Base-by-base conservation (phyloP, 805 yeast species). In the Candida oleophila region DNA sequence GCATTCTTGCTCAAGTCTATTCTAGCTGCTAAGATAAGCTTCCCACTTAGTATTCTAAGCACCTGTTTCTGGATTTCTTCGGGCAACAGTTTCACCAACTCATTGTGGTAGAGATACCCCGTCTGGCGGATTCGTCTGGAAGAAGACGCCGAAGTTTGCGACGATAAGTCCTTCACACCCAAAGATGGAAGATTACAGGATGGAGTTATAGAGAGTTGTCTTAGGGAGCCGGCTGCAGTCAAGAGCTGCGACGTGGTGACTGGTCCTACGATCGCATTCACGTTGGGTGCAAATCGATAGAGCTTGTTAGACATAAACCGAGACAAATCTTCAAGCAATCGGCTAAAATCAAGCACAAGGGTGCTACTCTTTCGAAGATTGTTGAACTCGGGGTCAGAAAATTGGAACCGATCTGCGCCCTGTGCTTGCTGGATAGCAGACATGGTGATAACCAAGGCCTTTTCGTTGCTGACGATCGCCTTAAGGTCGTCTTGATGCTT, bases 101-200 rank as follows among this genome's bases (percentile, higher is more conserved):
- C 86, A 36, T 81, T 71, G 48, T 80, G 67, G 61, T 77, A 87
- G 3, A 90, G 56, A 57, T 80, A 85, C 0, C 97, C 96, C 43
- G 83, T 78, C 47, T 83, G 85, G 36, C 86, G 64, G 7, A 76
- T 69, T 9, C 79, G 81, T 12, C 68, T 56, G 11, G 40, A 38
- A 14, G 5, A 3, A 4, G 55, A 45, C 19, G 51, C 55, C 14
- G 55, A 54, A 3, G 55, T 55, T 28, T 60, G 59, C 1, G 72
- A 56, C 30, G 72, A 66, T 16, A 70, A 49, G 41, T 72, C 74
- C 37, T 64, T 59, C 3, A 78, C 77, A 0, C 96, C 97, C 41
- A 89, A 67, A 0, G 95, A 80, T 0, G 96, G 82, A 19, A 92
- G 57, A 59, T 92, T 92, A 56, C 97, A 88, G 3, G 96, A 76